Conservation (phyloP, 257 asterid species). For the Lantana camara region DNA sequence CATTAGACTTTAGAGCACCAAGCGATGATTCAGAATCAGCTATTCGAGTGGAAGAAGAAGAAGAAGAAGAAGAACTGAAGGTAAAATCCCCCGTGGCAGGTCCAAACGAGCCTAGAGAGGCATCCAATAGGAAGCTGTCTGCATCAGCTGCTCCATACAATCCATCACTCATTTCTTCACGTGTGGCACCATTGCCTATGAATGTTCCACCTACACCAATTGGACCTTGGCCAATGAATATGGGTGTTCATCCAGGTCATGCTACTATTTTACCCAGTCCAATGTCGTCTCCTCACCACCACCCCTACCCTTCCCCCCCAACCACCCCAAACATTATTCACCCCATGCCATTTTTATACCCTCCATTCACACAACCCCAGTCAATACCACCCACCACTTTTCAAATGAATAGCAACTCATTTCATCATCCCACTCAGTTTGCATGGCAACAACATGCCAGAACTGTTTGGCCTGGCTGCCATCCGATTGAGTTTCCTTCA, state of each 20-base stretch:
- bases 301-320: conserved; percentile 89
- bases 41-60: conserved; percentile 52
- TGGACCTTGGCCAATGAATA: conserved; percentile 88
- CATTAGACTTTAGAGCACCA: conserved; percentile 31
- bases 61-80: conserved; percentile 48
- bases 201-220: conserved; percentile 55
- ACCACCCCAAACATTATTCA: conserved; percentile 87
- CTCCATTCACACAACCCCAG: conserved; percentile 77
- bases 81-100: conserved; percentile 37
- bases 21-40: conserved; percentile 35
- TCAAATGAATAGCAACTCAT: conserved; percentile 63
- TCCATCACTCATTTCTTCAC: conserved; percentile 68
- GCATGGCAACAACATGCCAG: conserved; percentile 77
- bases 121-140: conserved; percentile 74
- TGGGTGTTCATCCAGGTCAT: conserved; percentile 86
- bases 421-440: conserved; percentile 77
- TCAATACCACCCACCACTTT: conserved; percentile 60
- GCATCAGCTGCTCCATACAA: conserved; percentile 97
- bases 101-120: conserved; percentile 61
- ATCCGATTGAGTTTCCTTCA: conserved; percentile 67
- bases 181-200: conserved; percentile 67
- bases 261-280: conserved; percentile 68
- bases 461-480: conserved; percentile 81
- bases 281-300: conserved; percentile 82
- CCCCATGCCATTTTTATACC: conserved; percentile 83